Evolutionary conservation across 139 green algal species (phyloP), one percentile per base, ranked within the genome.

Genomic region (Tetraselmis chui): DNA sequence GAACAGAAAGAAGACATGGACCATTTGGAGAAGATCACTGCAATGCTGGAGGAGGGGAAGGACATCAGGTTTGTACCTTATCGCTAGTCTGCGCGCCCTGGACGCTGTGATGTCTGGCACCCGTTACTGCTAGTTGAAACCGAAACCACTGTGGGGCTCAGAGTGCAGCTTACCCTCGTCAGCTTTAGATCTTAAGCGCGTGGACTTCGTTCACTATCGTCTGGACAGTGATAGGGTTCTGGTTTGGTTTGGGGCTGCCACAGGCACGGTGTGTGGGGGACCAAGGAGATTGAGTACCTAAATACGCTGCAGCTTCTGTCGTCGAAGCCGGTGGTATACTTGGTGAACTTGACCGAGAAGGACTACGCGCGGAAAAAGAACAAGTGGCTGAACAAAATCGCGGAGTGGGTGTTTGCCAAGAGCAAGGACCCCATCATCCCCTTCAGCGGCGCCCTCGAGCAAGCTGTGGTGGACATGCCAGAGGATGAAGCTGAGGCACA

Each of bases 351-450:
- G 82, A 95, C 83, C 2, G 91, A 96, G 86, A 94, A 96, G 81
- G 93, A 96, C 80, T 99, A 96, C 91, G 89, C 91, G 77, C 89
- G 93, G 28, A 99, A 99, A 89, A 99, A 99, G 94, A 97, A 97
- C 92, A 99, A 99, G 91, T 99, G 91, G 87, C 91, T 99, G 78
- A 86, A 89, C 28, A 99, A 99, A 89, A 95, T 99, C 30, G 87
- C 91, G 83, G 91, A 94, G 79, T 99, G 96, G 96, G 89, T 96
- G 32, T 75, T 89, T 82, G 84, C 83, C 1, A 91, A 99, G 80
- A 95, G 95, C 45, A 91, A 91, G 23, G 97, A 97, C 75, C 90
- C 92, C 30, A 95, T 99, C 85, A 99, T 99, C 79, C 97, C 96
- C 28, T 98, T 98, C 88, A 94, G 84, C 26, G 96, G 92, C 59